Base-by-base conservation (phyloP, 2,329 filamentous ascomycete genomes). In the Sarocladium strictum region DNA sequence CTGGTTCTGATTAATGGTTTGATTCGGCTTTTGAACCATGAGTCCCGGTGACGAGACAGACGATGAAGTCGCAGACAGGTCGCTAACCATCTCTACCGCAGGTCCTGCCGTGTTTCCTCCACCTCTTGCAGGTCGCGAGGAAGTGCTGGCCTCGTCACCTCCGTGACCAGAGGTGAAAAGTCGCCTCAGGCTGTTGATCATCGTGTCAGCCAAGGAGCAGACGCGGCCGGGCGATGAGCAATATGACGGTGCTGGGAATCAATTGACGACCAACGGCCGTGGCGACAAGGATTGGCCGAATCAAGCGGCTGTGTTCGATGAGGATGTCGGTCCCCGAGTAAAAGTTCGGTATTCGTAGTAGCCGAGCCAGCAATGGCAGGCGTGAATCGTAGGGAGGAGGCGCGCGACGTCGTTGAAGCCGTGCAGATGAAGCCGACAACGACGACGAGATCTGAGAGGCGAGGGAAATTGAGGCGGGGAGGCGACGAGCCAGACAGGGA, bases 381-480 rank as follows among this genome's bases (percentile, higher is more conserved):
- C 47, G n/a, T n/a, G n/a, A 33, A 17, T 17, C 27, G 29, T 17
- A 23, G 27, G 11, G n/a, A 11, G n/a, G 3, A 21, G 14, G 47
- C 27, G 47, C 47, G 47, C 47, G 27, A 24, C 47, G 47, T 33
- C 26, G 47, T 10, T 35, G 23, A 4, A 35, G 29, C 9, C 47
- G 47, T 29, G 24, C 43, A 33, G 27, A 32, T 51, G 47, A 35
- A 35, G 47, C 24, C 27, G 47, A 29, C 43, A 19, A 49, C 26
- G 23, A 49, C 26, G 26, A 51, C 29, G 26, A 35, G 47, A 35
- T 35, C 27, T 32, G n/a, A 35, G 27, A 15, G 35, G 47, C 47
- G 47, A 51, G 47, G 47, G 47, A 51, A 51, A 51, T 51, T 51
- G 47, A 51, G 47, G 47, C 47, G 47, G 47, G 47, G 43, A 49